These are phyloP conservation scores for Termitomyces sp. DNA, from an alignment of 768 basidiomycete species.

Conservation along the genomic window DNA sequence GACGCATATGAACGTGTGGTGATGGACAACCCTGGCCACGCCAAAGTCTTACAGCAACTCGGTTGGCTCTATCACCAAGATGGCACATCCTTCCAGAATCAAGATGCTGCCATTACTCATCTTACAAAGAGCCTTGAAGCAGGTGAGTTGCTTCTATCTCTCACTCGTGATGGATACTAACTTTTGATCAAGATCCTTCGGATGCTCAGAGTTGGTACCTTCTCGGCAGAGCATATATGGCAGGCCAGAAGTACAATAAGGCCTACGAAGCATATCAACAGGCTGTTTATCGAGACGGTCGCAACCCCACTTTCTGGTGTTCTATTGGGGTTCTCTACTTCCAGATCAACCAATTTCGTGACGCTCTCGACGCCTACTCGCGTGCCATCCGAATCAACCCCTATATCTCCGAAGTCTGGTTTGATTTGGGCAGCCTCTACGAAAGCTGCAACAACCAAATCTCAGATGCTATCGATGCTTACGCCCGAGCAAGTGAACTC, in stretches of 20 bases:
- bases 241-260: conserved; percentile 97
- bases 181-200: conserved; percentile 59
- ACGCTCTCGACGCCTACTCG: conserved; percentile 97
- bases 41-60: conserved; percentile 95
- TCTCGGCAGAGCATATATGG: conserved; percentile 97
- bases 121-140: conserved; percentile 94
- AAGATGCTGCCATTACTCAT: conserved; percentile 90
- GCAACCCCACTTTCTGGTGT: conserved; percentile 99
- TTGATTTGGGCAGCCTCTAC: conserved; percentile 94
- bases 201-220: conserved; percentile 99
- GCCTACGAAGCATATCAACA: conserved; percentile 99
- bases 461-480: conserved; percentile 97
- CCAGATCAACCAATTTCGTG: conserved; percentile 99
- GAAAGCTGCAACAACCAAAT: conserved; percentile 99
- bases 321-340: conserved; percentile 99
- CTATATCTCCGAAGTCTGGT: conserved; percentile 94
- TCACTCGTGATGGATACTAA: background rate
- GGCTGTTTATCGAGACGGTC: conserved; percentile 97
- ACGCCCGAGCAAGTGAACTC: conserved; percentile 90
- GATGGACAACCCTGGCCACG: conserved; percentile 87
- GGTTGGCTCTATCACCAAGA: conserved; percentile 98
- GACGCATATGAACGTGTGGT: conserved; percentile 97
- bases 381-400: conserved; percentile 98
- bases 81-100: conserved; percentile 91
- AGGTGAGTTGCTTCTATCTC: conserved; percentile 42